Evolutionary conservation across 805 yeast species (phyloP), one percentile per base, ranked within the genome.

Genomic region (Blastobotrys americana): DNA sequence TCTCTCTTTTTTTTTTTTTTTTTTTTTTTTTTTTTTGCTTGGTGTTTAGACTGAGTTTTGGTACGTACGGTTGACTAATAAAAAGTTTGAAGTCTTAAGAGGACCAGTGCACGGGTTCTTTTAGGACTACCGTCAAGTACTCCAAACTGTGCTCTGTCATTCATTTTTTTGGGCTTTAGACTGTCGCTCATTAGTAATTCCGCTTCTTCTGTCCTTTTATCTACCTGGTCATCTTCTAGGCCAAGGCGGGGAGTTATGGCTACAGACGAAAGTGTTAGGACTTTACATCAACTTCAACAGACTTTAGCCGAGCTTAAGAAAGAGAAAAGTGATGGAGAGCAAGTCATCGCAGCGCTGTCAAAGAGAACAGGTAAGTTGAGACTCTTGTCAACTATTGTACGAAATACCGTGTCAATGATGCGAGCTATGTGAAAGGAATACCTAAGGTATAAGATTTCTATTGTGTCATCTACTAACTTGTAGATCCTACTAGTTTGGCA

Each of bases 271-370:
- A 13, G 31, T 8, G 31, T 13, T 13, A 8, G 31, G 8, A 25
- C 31, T 25, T 13, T 25, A 8, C 13, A 25, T 13, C 31, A 25
- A 25, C 31, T 42, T 8, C 25, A 27, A 5, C 40, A 16, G 8
- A 42, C 44, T 20, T 21, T 42, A 36, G 31, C 18, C 15, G 44
- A 42, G 40, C 40, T 42, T 5, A 20, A 23, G 18, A 42, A 23
- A 22, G 44, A 42, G 21, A 19, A 21, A 15, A 9, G 25, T 8
- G 44, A 35, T n/a, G 44, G 35, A 8, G 35, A 42, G 35, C 17
- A 19, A 13, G 39, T 42, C 3, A 42, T 42, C 10, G 44, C 43
- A 2, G 25, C 38, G 4, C 38, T 41, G 13, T 17, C 25, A 6
- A 37, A 37, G 6, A 23, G 42, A 25, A 16, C 27, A 27, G 42